Conservation (phyloP, 2,329 filamentous ascomycete species). For the Coniella vitis region DNA sequence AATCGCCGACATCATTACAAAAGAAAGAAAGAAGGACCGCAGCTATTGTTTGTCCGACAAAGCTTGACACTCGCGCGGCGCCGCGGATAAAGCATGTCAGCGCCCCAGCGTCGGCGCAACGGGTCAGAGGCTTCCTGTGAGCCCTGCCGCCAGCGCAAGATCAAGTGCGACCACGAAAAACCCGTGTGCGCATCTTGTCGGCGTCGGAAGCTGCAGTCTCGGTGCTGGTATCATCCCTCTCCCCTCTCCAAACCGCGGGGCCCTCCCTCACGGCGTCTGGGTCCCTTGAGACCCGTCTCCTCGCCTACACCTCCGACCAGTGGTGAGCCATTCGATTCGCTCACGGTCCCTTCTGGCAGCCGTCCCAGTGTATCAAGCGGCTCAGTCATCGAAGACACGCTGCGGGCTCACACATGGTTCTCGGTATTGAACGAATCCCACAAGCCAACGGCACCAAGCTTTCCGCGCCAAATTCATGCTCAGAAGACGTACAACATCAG, state of each 20-base stretch:
- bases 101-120: not conserved
- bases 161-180: not conserved
- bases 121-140: slow-evolving; percentile 1
- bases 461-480: not conserved
- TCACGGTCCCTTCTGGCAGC: not conserved
- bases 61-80: too few species aligned
- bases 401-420: not conserved
- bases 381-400: not conserved
- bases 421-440: not conserved
- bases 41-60: not conserved
- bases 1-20: too few species aligned
- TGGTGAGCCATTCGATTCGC: not conserved
- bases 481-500: not conserved
- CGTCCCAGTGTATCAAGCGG: not conserved
- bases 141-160: not conserved
- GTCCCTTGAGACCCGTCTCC: not conserved
- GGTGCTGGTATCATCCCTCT: slow-evolving; percentile 1
- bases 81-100: not conserved
- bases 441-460: not conserved
- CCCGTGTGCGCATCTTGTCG: not conserved
- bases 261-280: not conserved
- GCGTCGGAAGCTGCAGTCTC: not conserved
- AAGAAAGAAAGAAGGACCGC: too few species aligned
- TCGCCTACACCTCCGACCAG: not conserved
- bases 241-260: not conserved